Percentiles rank a stretch among this genome's conserved stretches.
Evolutionary conservation across 768 basidiomycete genomes (phyloP).

Genomic region (Boletus rufocinnamomeus): DNA sequence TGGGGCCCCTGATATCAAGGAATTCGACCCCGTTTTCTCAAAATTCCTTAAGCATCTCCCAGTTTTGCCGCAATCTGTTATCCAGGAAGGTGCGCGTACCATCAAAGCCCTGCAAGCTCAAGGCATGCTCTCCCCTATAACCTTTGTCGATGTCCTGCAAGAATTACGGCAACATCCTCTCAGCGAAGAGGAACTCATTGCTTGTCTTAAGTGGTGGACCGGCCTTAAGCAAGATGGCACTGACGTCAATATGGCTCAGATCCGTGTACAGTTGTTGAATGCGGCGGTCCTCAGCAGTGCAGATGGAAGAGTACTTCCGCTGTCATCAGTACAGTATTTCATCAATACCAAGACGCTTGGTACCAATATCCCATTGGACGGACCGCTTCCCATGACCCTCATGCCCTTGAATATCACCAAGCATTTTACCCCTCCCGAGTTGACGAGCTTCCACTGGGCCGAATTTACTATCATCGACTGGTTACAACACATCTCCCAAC

Average conservation of each 20-base stretch:
- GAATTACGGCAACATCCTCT: conserved; percentile 77
- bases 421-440: conserved; percentile 50
- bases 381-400: conserved; percentile 15
- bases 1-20: conserved; percentile 35
- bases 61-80: conserved; percentile 62
- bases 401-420: conserved; percentile 34
- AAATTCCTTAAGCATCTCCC: conserved; percentile 80
- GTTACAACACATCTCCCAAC: conserved; percentile 63
- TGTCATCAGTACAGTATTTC: conserved; percentile 71
- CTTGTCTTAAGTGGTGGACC: conserved; percentile 88
- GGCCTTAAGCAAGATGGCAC: conserved; percentile 39
- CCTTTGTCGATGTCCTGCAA: conserved; percentile 78
- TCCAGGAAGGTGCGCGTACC: conserved; percentile 58
- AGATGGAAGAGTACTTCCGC: conserved; percentile 60
- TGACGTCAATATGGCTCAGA: conserved; percentile 41
- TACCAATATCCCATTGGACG: conserved; percentile 44
- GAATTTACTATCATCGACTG: conserved; percentile 79
- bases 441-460: conserved; percentile 72
- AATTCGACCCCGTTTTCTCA: conserved; percentile 69
- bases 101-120: conserved; percentile 60
- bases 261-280: conserved; percentile 64
- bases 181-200: conserved; percentile 68
- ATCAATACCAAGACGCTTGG: conserved; percentile 62
- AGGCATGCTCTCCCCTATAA: conserved; percentile 70
- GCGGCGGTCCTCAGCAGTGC: conserved; percentile 60